Evolutionary conservation across 441 rosid species (phyloP).

Genomic region (Breynia disticha): DNA sequence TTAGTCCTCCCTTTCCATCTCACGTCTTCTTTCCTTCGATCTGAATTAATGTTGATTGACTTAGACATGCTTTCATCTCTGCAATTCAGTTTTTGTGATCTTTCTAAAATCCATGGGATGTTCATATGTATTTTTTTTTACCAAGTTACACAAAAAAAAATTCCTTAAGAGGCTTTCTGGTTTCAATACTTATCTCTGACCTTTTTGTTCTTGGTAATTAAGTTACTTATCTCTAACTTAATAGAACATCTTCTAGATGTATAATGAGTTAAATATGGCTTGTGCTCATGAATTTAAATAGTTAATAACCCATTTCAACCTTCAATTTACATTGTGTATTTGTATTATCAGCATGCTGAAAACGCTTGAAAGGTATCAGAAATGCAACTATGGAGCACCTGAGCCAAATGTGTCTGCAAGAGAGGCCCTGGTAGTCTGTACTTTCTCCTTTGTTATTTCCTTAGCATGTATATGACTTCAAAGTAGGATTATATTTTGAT

Average conservation of each 20-base stretch:
- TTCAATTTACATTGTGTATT: background rate
- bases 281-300: too few species aligned
- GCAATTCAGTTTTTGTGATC: constrained; percentile 12
- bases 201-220: too few species aligned
- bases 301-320: background rate
- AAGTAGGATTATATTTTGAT: too few species aligned
- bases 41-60: constrained; percentile 11
- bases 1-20: constrained; percentile 11
- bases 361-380: constrained; percentile 94
- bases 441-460: background rate
- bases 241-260: too few species aligned
- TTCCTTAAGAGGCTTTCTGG: too few species aligned
- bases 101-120: constrained; percentile 20
- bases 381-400: constrained; percentile 95
- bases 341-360: constrained; percentile 49
- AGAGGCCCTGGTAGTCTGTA: constrained; percentile 69
- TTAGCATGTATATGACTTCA: background rate
- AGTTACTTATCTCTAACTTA: too few species aligned
- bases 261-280: too few species aligned
- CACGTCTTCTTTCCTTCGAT: constrained; percentile 10
- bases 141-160: too few species aligned
- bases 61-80: constrained; percentile 6
- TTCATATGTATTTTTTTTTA: constrained; percentile 7
- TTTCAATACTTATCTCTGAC: too few species aligned
- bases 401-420: constrained; percentile 71